A percentile compares a stretch with the other conserved stretches of the same genome.
phyloP scores from a whole-genome alignment of 495 filamentous ascomycete genomes.

The Xylaria sp. region DNA sequence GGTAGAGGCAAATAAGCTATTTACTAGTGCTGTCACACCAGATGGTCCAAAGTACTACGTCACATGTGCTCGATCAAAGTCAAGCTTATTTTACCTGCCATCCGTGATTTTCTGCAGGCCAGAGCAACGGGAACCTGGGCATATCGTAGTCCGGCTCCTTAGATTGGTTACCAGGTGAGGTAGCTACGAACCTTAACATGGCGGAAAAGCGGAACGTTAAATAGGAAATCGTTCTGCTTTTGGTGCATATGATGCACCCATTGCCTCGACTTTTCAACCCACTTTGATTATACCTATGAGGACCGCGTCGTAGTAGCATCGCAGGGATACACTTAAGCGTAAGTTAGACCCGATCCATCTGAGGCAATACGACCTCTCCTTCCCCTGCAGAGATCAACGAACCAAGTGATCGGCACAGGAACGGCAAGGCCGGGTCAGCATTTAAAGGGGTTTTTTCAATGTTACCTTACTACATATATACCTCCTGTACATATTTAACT shows the following conservation, averaged over 20 bases:
- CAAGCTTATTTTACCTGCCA: not conserved
- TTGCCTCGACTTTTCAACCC: not conserved
- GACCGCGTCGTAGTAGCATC: not conserved
- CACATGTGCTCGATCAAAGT: not conserved
- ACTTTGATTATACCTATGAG: not conserved
- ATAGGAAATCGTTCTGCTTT: not conserved
- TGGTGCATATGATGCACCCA: not conserved
- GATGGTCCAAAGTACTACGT: not conserved
- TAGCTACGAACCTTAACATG: not conserved
- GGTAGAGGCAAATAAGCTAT: not conserved
- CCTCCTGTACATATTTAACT: not conserved
- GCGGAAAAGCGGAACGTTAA: not conserved
- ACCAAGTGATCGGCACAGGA: not conserved
- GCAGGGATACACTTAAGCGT: not conserved
- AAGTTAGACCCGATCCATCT: not conserved
- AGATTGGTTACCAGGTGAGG: not conserved
- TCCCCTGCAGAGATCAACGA: not conserved
- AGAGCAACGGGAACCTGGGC: not conserved
- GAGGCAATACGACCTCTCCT: not conserved
- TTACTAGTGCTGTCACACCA: not conserved
- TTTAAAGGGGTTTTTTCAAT: no score
- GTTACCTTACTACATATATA: not conserved
- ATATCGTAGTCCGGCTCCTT: not conserved
- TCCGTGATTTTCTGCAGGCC: not conserved
- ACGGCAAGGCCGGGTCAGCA: not conserved